Percentiles rank a stretch among this genome's conserved stretches.
These are phyloP conservation scores for Amphichorda felina DNA, from an alignment of 2,329 filamentous ascomycete genomes.

Conservation along the genomic window DNA sequence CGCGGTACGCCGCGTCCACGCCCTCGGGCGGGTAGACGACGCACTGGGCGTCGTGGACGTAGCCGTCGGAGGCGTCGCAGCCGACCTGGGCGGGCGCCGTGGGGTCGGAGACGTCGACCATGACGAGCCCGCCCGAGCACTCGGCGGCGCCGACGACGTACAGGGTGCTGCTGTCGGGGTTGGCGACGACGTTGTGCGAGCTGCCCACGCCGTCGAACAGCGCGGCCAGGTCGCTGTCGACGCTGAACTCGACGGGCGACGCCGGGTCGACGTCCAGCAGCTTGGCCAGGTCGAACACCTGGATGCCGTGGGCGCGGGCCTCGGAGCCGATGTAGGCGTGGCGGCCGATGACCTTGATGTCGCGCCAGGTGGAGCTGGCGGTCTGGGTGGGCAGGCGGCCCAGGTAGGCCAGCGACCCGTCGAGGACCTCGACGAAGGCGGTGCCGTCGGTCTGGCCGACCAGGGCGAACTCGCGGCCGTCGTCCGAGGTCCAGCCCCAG, in stretches of 20 bases:
- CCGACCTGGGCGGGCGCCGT: constrained; percentile 34
- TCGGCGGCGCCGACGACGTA: constrained; percentile 33
- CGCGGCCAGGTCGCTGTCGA: constrained; percentile 16
- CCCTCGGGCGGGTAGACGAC: constrained; percentile 38
- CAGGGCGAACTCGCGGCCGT: constrained; percentile 14
- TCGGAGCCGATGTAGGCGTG: constrained; percentile 21
- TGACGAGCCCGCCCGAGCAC: constrained; percentile 25
- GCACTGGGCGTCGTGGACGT: constrained; percentile 41
- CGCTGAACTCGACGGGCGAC: constrained; percentile 14
- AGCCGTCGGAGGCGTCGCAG: constrained; percentile 33
- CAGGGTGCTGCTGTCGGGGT: constrained; percentile 9
- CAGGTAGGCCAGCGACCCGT: constrained; percentile 27
- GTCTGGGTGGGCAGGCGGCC: constrained; percentile 12
- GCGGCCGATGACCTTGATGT: constrained; percentile 19
- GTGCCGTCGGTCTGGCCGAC: constrained; percentile 22
- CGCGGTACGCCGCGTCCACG: constrained; percentile 29
- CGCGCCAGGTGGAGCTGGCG: constrained; percentile 16
- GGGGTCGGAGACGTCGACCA: constrained; percentile 30
- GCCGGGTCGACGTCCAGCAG: constrained; percentile 26
- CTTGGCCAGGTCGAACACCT: constrained; percentile 46
- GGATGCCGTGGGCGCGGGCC: constrained; percentile 38
- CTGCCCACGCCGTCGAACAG: constrained; percentile 13
- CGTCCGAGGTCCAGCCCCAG: constrained; percentile 20
- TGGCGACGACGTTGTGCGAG: constrained; percentile 21
- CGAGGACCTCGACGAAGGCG: constrained; percentile 28